Conservation (phyloP, 2,329 filamentous ascomycete genomes). For the Aspergillus thermomutatus region DNA sequence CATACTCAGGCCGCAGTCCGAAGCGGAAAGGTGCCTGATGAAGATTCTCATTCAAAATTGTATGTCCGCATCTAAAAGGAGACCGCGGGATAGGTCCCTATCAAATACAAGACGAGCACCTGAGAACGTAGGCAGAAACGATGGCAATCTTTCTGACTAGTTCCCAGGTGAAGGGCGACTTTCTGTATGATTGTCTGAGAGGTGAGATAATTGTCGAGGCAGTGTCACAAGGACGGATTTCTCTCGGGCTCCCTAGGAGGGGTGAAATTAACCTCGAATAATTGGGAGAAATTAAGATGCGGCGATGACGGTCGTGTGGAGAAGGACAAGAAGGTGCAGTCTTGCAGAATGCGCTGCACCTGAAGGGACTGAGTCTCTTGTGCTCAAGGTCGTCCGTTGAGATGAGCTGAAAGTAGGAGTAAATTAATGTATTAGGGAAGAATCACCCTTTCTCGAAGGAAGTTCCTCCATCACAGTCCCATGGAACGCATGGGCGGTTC, state of each 20-base stretch:
- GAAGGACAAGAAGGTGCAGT: background rate
- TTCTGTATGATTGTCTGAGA: background rate
- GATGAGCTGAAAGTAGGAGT: background rate
- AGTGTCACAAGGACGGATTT: background rate
- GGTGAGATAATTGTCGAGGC: background rate
- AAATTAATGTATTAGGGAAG: background rate
- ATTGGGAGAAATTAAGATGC: background rate
- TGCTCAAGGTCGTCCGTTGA: background rate
- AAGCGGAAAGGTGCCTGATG: background rate
- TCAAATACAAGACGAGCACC: conserved; percentile 13
- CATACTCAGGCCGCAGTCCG: background rate
- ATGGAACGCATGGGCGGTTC: background rate
- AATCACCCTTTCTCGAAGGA: background rate
- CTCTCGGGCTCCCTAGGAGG: background rate
- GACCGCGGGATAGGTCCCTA: conserved; percentile 6
- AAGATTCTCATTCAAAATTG: conserved; percentile 1
- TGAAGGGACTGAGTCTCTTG: background rate
- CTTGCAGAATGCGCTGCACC: background rate
- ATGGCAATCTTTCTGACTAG: background rate
- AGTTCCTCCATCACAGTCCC: background rate
- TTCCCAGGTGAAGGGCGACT: background rate
- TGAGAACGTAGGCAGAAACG: conserved; percentile 14
- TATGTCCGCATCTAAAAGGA: conserved; percentile 8
- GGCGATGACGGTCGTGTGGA: background rate
- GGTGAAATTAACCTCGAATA: background rate